These are phyloP conservation scores for Elongisporangium undulatum DNA, from an alignment of 352 stramenopile species.

Conservation along the genomic window DNA sequence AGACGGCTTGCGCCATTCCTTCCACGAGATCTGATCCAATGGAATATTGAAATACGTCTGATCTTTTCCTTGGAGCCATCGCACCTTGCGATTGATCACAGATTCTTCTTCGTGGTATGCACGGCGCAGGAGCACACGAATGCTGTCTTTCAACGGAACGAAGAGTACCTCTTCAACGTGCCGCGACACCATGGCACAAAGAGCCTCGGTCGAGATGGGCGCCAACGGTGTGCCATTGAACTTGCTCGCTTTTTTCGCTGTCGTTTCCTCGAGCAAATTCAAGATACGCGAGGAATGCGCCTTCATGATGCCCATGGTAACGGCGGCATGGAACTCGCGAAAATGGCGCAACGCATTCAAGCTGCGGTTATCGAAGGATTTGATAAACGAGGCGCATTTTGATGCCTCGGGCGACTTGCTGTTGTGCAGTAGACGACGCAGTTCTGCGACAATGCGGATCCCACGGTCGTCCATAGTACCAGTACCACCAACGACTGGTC, in stretches of 20 bases:
- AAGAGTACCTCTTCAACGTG: constrained; percentile 85
- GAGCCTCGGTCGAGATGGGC: constrained; percentile 44
- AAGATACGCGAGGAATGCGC: constrained; percentile 64
- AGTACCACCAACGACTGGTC: constrained; percentile 13
- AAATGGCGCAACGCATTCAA: constrained; percentile 43
- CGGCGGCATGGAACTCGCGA: constrained; percentile 50
- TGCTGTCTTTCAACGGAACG: constrained; percentile 51
- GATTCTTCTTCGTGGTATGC: constrained; percentile 73
- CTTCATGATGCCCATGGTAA: constrained; percentile 63
- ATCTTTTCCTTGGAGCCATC: constrained; percentile 89
- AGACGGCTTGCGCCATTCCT: constrained; percentile 77
- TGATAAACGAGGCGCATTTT: constrained; percentile 67
- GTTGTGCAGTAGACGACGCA: constrained; percentile 71
- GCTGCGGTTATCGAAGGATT: constrained; percentile 46
- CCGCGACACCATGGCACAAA: constrained; percentile 56
- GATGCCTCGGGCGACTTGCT: constrained; percentile 67
- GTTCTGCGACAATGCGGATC: constrained; percentile 80
- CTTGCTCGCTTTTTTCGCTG: constrained; percentile 16
- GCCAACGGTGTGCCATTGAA: constrained; percentile 13
- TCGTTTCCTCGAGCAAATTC: constrained; percentile 41
- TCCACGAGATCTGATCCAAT: constrained; percentile 75
- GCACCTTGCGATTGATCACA: constrained; percentile 76
- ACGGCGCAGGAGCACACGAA: constrained; percentile 52
- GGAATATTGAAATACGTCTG: constrained; percentile 89
- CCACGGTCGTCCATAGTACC: constrained; percentile 54